phyloP scores from a whole-genome alignment of 352 stramenopile species.

The Phytophthora hibernalis region DNA sequence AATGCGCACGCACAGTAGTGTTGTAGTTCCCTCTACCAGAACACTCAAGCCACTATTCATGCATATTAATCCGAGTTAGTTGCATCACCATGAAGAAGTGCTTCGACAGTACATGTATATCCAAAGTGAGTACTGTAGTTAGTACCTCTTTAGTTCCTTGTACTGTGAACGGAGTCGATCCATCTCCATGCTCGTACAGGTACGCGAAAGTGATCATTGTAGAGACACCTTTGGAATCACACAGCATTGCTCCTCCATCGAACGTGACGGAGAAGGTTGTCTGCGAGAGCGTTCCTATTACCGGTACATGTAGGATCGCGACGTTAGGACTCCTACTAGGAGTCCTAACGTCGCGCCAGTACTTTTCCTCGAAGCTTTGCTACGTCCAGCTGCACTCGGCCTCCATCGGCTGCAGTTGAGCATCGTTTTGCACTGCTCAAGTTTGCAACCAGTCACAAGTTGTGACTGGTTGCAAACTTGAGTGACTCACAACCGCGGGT shows the following conservation, averaged over 20 bases:
- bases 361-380: no score
- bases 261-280: slow-evolving; percentile 62
- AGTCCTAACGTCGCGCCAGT: no score
- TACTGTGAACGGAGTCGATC: slow-evolving; percentile 39
- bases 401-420: no score
- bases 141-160: slow-evolving; percentile 71
- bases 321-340: no score
- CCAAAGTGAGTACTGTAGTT: no score
- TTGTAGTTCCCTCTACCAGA: slow-evolving; percentile 69
- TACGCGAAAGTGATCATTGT: slow-evolving; percentile 68
- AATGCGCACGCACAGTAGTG: slow-evolving; percentile 51
- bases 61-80: slow-evolving; percentile 5
- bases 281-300: no score
- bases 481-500: no score
- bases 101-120: not conserved
- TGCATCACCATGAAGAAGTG: not conserved
- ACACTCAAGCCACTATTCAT: slow-evolving; percentile 65
- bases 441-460: no score
- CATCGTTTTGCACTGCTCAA: no score
- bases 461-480: no score
- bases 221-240: slow-evolving; percentile 59
- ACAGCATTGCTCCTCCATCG: slow-evolving; percentile 53
- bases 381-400: no score
- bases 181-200: slow-evolving; percentile 76
- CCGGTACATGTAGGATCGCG: no score